These are phyloP conservation scores for Sugiyamaella sp. DNA, from an alignment of 1,139 yeast species.

Conservation along the genomic window DNA sequence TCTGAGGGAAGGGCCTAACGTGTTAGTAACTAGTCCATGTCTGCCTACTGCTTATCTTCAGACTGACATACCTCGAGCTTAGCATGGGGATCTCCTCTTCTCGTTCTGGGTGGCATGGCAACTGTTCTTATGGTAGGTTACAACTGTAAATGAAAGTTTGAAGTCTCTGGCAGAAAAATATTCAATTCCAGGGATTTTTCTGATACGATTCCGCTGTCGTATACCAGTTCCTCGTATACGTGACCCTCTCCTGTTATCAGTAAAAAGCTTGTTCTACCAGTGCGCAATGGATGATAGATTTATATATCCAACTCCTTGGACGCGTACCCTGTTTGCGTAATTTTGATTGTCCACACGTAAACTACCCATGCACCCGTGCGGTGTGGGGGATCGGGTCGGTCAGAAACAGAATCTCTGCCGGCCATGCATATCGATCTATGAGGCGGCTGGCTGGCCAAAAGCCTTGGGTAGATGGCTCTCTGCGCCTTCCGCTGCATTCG, in stretches of 20 bases:
- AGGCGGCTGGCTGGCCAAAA: no score
- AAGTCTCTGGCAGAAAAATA: background rate
- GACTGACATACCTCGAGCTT: slow-evolving; percentile 23
- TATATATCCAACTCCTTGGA: background rate
- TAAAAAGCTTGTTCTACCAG: no score
- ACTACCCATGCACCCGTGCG: background rate
- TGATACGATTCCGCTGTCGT: no score
- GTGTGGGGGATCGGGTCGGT: background rate
- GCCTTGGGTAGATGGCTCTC: background rate
- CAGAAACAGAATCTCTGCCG: no score
- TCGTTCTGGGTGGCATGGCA: slow-evolving; percentile 25
- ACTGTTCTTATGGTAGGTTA: slow-evolving; percentile 7
- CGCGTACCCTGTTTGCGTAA: background rate
- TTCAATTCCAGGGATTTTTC: no score
- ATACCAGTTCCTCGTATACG: no score
- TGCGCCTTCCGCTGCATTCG: no score
- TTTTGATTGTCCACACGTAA: background rate
- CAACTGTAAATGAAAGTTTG: background rate
- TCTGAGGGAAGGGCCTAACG: slow-evolving; percentile 28
- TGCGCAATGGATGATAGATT: background rate
- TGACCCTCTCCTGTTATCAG: no score
- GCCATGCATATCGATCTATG: no score
- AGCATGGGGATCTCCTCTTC: slow-evolving; percentile 30
- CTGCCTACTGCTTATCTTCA: background rate
- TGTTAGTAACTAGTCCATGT: slow-evolving; percentile 3